Percentiles rank a stretch among this genome's conserved stretches.
Conservation (phyloP, 2,329 filamentous ascomycete species). For the Talaromyces rugulosus region DNA sequence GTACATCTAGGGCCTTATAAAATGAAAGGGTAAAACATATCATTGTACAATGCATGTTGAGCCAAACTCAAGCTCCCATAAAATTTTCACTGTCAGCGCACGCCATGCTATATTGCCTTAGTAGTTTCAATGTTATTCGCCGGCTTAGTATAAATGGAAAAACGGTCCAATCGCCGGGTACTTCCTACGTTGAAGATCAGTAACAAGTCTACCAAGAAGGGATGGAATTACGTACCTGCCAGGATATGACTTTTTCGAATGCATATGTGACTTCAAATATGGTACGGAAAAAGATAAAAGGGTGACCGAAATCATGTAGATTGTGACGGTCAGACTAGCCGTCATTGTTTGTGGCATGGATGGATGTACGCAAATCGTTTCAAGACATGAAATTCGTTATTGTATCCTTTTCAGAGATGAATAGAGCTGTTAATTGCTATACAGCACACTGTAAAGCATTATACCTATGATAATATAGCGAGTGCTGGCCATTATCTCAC, state of each 20-base stretch:
- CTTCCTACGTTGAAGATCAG: not conserved
- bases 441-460: not conserved
- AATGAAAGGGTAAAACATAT: too few relatives aligned
- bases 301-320: conserved; percentile 2
- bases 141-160: not conserved
- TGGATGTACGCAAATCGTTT: not conserved
- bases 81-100: too few relatives aligned
- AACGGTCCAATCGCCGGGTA: conserved; percentile 2
- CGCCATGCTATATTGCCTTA: too few relatives aligned
- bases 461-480: not conserved
- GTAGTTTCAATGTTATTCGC: too few relatives aligned
- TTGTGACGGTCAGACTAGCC: not conserved
- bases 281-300: conserved; percentile 1
- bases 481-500: not conserved
- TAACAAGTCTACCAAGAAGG: not conserved
- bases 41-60: too few relatives aligned
- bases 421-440: too few relatives aligned
- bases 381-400: not conserved
- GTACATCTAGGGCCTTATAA: too few relatives aligned
- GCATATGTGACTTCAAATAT: not conserved
- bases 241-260: not conserved
- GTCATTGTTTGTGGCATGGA: conserved; percentile 2
- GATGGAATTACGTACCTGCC: not conserved
- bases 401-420: not conserved
- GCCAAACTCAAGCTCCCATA: too few relatives aligned